A percentile compares a stretch with the other conserved stretches of the same genome.
Conservation (phyloP, 2,329 filamentous ascomycete species). For the Nigrograna mackinnonii region DNA sequence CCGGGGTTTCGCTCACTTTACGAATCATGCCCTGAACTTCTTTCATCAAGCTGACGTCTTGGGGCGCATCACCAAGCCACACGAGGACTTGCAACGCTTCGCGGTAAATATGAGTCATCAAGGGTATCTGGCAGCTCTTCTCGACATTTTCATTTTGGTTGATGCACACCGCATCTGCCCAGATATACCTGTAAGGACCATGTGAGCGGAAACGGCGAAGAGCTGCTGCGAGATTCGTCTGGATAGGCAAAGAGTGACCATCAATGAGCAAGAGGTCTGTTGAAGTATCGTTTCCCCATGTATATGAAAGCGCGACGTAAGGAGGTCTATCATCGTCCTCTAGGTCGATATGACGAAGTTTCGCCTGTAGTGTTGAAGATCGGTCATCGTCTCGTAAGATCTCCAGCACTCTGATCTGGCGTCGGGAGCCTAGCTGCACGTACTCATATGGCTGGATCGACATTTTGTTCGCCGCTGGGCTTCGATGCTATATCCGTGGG, state of each 20-base stretch:
- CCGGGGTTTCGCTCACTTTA: no score
- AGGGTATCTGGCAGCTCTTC: conserved; percentile 6
- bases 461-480: no score
- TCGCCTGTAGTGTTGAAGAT: no score
- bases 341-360: no score
- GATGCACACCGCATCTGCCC: conserved; percentile 14
- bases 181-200: conserved; percentile 1
- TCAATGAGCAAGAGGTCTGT: conserved; percentile 6
- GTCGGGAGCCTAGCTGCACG: no score
- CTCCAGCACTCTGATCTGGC: no score
- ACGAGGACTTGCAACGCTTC: conserved; percentile 7
- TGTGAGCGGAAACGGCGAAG: conserved; percentile 4
- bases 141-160: conserved; percentile 7
- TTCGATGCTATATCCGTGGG: no score
- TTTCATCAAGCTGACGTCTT: no score
- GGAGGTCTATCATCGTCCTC: conserved; percentile 2
- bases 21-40: no score
- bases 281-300: conserved; percentile 1
- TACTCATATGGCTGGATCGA: no score
- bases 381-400: no score
- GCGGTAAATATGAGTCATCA: conserved; percentile 11
- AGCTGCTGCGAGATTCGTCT: conserved; percentile 6
- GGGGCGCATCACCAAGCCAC: no score
- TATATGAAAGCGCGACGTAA: conserved; percentile 13
- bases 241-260: not conserved